phyloP scores from a whole-genome alignment of 441 rosid species.

The Omphalea diandra region DNA sequence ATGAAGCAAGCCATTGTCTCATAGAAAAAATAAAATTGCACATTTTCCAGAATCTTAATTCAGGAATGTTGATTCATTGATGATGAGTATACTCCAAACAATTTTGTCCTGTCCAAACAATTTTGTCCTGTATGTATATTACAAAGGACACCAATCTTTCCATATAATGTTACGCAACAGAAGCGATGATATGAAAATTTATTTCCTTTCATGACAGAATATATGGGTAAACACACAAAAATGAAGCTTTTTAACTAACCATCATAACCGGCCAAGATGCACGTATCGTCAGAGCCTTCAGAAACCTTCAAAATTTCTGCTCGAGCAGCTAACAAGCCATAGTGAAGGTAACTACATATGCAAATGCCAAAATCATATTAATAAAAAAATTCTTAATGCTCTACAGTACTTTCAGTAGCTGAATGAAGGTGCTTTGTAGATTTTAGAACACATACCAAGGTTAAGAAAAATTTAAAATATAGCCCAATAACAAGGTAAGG shows the following conservation, averaged over 20 bases:
- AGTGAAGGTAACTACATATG: conserved; percentile 76
- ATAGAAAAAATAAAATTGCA: too few species aligned
- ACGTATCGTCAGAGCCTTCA: conserved; percentile 67
- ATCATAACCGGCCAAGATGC: conserved; percentile 72
- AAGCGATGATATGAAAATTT: neutral
- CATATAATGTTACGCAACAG: neutral
- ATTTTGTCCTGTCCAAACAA: neutral
- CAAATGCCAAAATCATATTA: conserved; percentile 25
- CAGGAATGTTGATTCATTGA: too few species aligned
- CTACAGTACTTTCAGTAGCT: neutral
- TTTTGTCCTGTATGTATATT: neutral
- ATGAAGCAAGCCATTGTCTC: too few species aligned
- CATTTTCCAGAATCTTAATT: too few species aligned
- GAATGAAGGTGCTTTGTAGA: conserved; percentile 4
- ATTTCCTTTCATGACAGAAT: neutral
- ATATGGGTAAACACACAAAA: neutral
- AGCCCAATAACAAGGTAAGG: conserved; percentile 6
- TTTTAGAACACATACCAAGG: conserved; percentile 9
- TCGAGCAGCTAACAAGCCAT: conserved; percentile 94
- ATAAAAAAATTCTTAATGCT: conserved; percentile 9
- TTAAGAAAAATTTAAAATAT: conserved; percentile 6
- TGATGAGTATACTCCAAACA: neutral
- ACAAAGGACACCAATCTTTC: neutral
- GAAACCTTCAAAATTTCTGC: conserved; percentile 80
- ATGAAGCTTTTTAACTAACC: conserved; percentile 44